phyloP scores from a whole-genome alignment of 805 yeast species.

The Suhomyces vadensis region DNA sequence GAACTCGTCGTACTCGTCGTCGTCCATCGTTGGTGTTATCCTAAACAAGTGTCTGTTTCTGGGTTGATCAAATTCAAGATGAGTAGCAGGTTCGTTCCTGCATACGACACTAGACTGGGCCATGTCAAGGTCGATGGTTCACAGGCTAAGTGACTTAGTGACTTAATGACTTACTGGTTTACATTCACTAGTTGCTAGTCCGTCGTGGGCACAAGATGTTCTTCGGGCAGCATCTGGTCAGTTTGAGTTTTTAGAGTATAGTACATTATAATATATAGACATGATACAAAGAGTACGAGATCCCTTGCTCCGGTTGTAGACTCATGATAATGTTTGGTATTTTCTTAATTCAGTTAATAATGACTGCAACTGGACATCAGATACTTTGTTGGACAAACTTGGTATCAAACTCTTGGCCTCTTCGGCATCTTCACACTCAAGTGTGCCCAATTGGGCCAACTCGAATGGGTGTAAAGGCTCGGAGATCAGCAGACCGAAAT shows the following conservation, averaged over 20 bases:
- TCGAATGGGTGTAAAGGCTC: slow-evolving; percentile 88
- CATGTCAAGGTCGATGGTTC: too few relatives aligned
- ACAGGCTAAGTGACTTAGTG: too few relatives aligned
- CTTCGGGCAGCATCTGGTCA: too few relatives aligned
- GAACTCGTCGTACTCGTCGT: slow-evolving; percentile 76
- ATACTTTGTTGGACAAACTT: slow-evolving; percentile 75
- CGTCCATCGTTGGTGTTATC: slow-evolving; percentile 45
- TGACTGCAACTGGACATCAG: slow-evolving; percentile 84
- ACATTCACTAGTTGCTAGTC: too few relatives aligned
- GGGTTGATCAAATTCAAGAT: not conserved
- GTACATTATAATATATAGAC: slow-evolving; percentile 4
- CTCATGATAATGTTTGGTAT: slow-evolving; percentile 43
- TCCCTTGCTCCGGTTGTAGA: not conserved
- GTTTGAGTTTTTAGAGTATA: too few relatives aligned
- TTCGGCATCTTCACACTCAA: slow-evolving; percentile 94
- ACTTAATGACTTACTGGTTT: too few relatives aligned
- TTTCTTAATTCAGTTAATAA: slow-evolving; percentile 82
- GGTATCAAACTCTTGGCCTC: slow-evolving; percentile 96
- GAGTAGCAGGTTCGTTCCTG: slow-evolving; percentile 3
- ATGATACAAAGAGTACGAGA: slow-evolving; percentile 2
- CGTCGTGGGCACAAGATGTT: too few relatives aligned
- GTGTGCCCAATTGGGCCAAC: slow-evolving; percentile 84
- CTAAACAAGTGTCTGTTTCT: not conserved
- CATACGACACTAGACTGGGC: too few relatives aligned
- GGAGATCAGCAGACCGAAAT: slow-evolving; percentile 52